Conservation (phyloP, 2,329 filamentous ascomycete species). For the Hypoxylon sp. region DNA sequence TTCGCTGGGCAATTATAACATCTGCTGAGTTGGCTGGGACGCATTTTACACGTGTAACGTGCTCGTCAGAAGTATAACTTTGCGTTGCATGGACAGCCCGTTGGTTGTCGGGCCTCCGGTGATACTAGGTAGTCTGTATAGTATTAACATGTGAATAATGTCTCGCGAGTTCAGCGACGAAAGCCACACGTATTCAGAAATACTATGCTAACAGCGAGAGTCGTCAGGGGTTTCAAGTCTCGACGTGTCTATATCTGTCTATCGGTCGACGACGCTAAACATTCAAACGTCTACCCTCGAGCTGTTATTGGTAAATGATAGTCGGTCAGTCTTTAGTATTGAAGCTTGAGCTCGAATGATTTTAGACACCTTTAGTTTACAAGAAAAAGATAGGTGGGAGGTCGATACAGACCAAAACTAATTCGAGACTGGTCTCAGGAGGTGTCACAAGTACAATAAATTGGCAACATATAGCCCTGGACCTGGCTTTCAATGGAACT, state of each 20-base stretch:
- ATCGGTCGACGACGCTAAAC: too few species aligned
- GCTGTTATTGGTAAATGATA: background rate
- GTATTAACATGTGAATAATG: too few species aligned
- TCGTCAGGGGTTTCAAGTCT: too few species aligned
- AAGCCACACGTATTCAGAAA: too few species aligned
- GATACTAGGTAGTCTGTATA: background rate
- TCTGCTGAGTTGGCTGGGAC: conserved; percentile 21
- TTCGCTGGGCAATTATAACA: conserved; percentile 12
- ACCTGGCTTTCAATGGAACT: background rate
- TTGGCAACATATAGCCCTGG: conserved; percentile 26
- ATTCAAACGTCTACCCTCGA: background rate
- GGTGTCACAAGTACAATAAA: conserved; percentile 18
- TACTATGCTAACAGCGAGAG: too few species aligned
- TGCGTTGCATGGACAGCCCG: background rate
- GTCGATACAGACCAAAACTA: background rate
- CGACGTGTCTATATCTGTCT: too few species aligned
- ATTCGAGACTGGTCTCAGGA: conserved; percentile 11
- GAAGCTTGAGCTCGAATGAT: background rate
- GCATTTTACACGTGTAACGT: conserved; percentile 23
- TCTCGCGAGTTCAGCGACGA: too few species aligned
- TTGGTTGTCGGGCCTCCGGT: conserved; percentile 9
- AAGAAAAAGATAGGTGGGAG: background rate
- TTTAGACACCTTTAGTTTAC: background rate
- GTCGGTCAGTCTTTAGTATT: background rate
- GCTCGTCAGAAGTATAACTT: conserved; percentile 9